These are phyloP conservation scores for Phialemonium atrogriseum DNA, from an alignment of 2,329 filamentous ascomycete genomes.

Conservation along the genomic window DNA sequence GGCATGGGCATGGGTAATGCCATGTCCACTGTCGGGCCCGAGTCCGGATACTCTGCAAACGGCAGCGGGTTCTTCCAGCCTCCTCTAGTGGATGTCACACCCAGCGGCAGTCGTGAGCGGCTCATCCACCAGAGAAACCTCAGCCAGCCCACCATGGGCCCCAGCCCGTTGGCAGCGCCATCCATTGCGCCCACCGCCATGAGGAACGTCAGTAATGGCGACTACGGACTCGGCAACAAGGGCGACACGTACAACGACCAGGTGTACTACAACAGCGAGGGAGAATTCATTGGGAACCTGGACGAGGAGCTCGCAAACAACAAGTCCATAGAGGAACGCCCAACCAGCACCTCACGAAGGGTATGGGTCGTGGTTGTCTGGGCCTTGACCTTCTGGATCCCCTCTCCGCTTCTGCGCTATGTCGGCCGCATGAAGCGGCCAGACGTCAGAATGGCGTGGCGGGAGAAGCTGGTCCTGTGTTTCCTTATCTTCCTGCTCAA, in stretches of 20 bases:
- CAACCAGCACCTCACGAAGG: constrained; percentile 55
- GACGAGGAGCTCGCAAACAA: constrained; percentile 73
- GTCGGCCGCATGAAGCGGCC: constrained; percentile 94
- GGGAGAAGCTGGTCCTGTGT: constrained; percentile 84
- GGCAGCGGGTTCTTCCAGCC: constrained; percentile 63
- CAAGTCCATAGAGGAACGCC: constrained; percentile 66
- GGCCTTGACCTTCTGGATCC: constrained; percentile 89
- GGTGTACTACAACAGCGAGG: constrained; percentile 65
- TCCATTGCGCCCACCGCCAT: constrained; percentile 48
- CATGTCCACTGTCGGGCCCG: constrained; percentile 48
- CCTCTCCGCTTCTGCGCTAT: constrained; percentile 70
- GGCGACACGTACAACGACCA: constrained; percentile 71
- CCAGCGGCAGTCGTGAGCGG: constrained; percentile 65
- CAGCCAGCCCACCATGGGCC: constrained; percentile 43
- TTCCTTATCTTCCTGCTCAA: constrained; percentile 77
- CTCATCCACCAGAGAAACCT: constrained; percentile 53
- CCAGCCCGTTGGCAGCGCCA: constrained; percentile 33
- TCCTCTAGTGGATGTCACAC: constrained; percentile 49
- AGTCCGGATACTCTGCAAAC: constrained; percentile 62
- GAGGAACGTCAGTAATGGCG: constrained; percentile 55
- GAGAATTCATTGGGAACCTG: constrained; percentile 57
- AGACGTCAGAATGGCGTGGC: constrained; percentile 94
- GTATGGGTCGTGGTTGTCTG: constrained; percentile 78
- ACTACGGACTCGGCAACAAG: constrained; percentile 83
- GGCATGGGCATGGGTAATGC: constrained; percentile 20